Conservation (phyloP, 495 filamentous ascomycete species). For the Viridothelium virens region DNA sequence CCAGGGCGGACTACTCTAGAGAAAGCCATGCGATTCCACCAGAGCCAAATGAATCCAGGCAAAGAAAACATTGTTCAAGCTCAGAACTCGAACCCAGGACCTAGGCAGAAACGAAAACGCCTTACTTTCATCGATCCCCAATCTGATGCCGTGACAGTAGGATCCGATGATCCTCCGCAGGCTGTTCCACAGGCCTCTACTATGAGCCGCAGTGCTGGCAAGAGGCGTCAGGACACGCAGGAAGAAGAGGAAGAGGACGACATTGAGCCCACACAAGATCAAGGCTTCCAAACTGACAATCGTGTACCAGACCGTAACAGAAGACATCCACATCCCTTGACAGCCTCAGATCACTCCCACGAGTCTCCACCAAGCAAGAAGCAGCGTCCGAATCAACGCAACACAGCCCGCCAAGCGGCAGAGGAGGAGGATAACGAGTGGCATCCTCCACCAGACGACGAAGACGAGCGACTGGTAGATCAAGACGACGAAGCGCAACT, state of each 20-base stretch:
- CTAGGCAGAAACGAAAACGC: conserved; percentile 19
- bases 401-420: not conserved
- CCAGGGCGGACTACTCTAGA: conserved; percentile 7
- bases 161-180: conserved; percentile 28
- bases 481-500: conserved; percentile 10
- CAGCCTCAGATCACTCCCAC: not conserved
- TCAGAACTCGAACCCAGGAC: conserved; percentile 26
- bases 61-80: conserved; percentile 17
- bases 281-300: conserved; percentile 25
- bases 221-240: conserved; percentile 17
- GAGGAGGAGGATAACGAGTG: conserved; percentile 18
- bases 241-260: conserved; percentile 18
- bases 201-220: conserved; percentile 15
- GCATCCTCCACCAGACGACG: conserved; percentile 17
- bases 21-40: conserved; percentile 12
- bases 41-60: conserved; percentile 9
- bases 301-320: conserved; percentile 19
- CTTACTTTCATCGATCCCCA: conserved; percentile 37
- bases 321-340: conserved; percentile 8
- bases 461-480: conserved; percentile 17
- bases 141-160: conserved; percentile 29
- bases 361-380: not conserved
- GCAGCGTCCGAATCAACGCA: not conserved
- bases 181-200: conserved; percentile 17
- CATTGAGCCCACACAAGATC: conserved; percentile 24